Base-by-base conservation (phyloP, 257 asterid species). In the Pogostemon cablin region DNA sequence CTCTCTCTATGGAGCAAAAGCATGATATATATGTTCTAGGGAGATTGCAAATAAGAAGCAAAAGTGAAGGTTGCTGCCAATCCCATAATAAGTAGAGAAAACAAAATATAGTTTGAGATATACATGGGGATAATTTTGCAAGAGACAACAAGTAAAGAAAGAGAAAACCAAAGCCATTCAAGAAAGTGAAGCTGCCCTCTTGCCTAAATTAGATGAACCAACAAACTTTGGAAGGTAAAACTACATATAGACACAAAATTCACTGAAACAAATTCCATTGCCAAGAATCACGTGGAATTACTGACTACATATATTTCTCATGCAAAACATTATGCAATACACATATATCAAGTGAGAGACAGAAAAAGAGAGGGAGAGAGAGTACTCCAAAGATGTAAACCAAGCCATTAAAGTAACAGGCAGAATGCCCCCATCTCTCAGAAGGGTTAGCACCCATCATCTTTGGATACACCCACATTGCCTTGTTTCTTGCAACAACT, bases 381-480 rank as follows among this genome's bases (percentile, higher is more conserved):
- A 47, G 49, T 1, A 90, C 98, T 65, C 98, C 98, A 78, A 89
- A 91, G 10, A 93, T 75, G 85, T 91, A 93, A 57, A 91, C 75
- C 3, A 78, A 82, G 4, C 95, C 96, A 79, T 87, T 85, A 81
- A 79, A 87, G 81, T 77, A 87, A 83, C 92, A 91, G 60, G 98
- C 80, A 62, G 98, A 91, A 81, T 93, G 97, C 53, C 98, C 98
- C 98, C 98, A 93, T 89, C 98, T 91, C 80, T 91, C 92, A 75
- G 92, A 87, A 85, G 96, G 97, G 72, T 74, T 80, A 58, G 85
- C 77, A 43, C 96, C 97, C 77, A 75, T 66, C 58, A 89, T 82
- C 77, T 85, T 89, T 37, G 97, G 98, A 75, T 75, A 81, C 37
- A 82, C 43, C 97, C 90, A 86, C 96, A 88, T 85, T 85, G 95